phyloP scores from a whole-genome alignment of 345 rosid genomes.

The Ricinus communis region DNA sequence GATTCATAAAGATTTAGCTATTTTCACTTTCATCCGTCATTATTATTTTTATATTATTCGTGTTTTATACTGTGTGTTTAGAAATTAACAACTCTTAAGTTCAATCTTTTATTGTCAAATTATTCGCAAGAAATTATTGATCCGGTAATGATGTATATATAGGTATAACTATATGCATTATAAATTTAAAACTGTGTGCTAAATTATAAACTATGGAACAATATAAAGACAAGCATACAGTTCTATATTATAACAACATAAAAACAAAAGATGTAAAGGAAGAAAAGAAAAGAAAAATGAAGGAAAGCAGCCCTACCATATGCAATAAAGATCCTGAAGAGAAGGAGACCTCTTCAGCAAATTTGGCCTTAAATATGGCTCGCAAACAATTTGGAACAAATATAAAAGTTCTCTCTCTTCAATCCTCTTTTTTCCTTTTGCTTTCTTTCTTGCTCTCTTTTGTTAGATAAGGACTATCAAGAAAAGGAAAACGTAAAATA shows the following conservation, averaged over 20 bases:
- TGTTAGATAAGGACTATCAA: neutral
- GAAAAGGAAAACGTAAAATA: slow-evolving; percentile 17
- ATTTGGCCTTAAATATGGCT: slow-evolving; percentile 27
- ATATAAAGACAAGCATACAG: slow-evolving; percentile 6
- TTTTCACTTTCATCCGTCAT: too few species aligned
- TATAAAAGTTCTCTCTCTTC: too few species aligned
- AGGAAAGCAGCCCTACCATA: slow-evolving; percentile 9
- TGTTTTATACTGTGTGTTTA: too few species aligned
- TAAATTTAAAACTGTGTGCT: neutral
- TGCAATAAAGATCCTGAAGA: slow-evolving; percentile 13
- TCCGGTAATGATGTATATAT: too few species aligned
- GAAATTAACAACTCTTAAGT: too few species aligned
- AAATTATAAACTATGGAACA: slow-evolving; percentile 12
- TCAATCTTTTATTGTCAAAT: too few species aligned
- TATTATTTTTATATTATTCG: too few species aligned
- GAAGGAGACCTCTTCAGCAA: slow-evolving; percentile 24
- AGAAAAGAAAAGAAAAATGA: neutral
- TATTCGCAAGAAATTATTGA: too few species aligned
- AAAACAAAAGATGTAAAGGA: slow-evolving; percentile 13
- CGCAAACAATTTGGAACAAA: slow-evolving; percentile 32
- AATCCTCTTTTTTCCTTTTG: too few species aligned
- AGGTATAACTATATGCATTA: too few species aligned
- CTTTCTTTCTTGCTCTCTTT: neutral
- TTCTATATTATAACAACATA: neutral
- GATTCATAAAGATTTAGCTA: too few species aligned